These are phyloP conservation scores for Lindgomyces ingoldianus DNA, from an alignment of 495 filamentous ascomycete species.

Conservation along the genomic window DNA sequence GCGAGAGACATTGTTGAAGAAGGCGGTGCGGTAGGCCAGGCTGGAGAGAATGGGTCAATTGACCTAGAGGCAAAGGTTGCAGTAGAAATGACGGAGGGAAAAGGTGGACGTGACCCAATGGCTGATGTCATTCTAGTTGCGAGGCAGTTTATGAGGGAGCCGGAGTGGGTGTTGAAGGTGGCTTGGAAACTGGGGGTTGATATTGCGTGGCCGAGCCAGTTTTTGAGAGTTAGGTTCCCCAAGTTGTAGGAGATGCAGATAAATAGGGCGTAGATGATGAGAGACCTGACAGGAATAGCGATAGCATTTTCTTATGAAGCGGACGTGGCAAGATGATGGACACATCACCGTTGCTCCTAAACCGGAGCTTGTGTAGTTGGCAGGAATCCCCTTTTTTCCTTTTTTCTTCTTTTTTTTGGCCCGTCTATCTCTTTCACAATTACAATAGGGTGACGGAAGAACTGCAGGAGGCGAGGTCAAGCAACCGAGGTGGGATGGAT, in stretches of 20 bases:
- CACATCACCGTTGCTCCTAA: too few relatives aligned
- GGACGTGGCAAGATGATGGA: too few relatives aligned
- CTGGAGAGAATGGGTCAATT: neutral
- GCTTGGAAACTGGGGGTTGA: slow-evolving; percentile 28
- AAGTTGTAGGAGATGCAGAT: slow-evolving; percentile 23
- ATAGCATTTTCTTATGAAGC: too few relatives aligned
- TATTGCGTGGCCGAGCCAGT: slow-evolving; percentile 31
- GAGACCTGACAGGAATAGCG: too few relatives aligned
- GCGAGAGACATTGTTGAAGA: slow-evolving; percentile 50
- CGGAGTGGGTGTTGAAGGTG: slow-evolving; percentile 33
- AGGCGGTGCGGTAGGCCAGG: neutral
- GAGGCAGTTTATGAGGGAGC: slow-evolving; percentile 34
- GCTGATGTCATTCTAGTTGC: slow-evolving; percentile 33
- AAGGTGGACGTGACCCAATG: slow-evolving; percentile 18
- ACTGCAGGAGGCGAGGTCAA: too few relatives aligned
- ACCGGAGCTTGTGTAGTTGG: too few relatives aligned
- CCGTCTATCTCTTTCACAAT: too few relatives aligned
- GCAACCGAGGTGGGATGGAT: too few relatives aligned
- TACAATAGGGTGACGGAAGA: too few relatives aligned
- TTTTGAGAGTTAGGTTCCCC: slow-evolving; percentile 30
- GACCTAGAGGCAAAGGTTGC: slow-evolving; percentile 25
- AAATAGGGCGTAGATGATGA: too few relatives aligned
- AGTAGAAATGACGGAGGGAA: slow-evolving; percentile 22
- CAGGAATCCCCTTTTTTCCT: too few relatives aligned
- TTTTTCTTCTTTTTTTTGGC: too few relatives aligned